phyloP scores from a whole-genome alignment of 2,329 filamentous ascomycete species.

The Trichoderma cornu-damae region DNA sequence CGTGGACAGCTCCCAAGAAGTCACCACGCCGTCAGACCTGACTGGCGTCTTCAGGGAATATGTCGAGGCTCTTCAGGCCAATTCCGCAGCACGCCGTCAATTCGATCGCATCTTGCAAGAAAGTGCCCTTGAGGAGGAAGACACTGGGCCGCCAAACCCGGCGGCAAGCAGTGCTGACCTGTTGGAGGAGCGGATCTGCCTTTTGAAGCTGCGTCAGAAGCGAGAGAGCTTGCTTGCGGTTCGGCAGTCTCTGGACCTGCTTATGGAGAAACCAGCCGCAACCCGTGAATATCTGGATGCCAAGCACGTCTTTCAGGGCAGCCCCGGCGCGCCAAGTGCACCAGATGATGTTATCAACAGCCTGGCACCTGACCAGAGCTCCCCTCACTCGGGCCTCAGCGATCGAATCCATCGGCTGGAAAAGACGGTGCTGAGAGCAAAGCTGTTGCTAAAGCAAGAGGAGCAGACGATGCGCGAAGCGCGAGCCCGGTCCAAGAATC shows the following conservation, averaged over 20 bases:
- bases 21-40: slow-evolving; percentile 35
- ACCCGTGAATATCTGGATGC: slow-evolving; percentile 46
- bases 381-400: slow-evolving; percentile 40
- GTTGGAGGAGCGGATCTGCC: slow-evolving; percentile 48
- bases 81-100: slow-evolving; percentile 46
- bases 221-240: slow-evolving; percentile 47
- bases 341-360: slow-evolving; percentile 49
- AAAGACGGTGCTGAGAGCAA: slow-evolving; percentile 54
- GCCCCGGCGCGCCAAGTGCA: slow-evolving; percentile 44
- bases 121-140: slow-evolving; percentile 18
- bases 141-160: slow-evolving; percentile 22
- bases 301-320: slow-evolving; percentile 43
- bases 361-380: slow-evolving; percentile 40
- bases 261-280: slow-evolving; percentile 50
- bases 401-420: slow-evolving; percentile 49
- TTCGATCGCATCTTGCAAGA: slow-evolving; percentile 38
- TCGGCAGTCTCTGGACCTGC: slow-evolving; percentile 46
- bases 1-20: slow-evolving; percentile 35
- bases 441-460: slow-evolving; percentile 52
- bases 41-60: slow-evolving; percentile 51
- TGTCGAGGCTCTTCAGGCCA: slow-evolving; percentile 48
- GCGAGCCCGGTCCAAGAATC: slow-evolving; percentile 35
- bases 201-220: slow-evolving; percentile 49
- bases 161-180: slow-evolving; percentile 22
- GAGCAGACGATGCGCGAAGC: slow-evolving; percentile 50